Conservation (phyloP, 2,329 filamentous ascomycete species). For the Gaeumannomyces sp. region DNA sequence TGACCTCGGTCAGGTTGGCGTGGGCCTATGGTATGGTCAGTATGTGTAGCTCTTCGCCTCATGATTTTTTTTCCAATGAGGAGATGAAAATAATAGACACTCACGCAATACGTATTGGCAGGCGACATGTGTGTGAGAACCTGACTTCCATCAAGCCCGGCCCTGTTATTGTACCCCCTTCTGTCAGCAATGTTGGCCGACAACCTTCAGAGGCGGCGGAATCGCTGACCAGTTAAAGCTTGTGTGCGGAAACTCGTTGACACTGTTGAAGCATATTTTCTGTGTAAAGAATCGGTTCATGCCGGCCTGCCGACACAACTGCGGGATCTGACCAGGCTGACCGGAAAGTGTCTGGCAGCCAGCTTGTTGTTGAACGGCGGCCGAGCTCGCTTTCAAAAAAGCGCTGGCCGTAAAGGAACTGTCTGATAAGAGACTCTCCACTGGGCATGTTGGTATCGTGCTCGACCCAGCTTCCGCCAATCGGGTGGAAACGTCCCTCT, state of each 20-base stretch:
- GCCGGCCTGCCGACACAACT: constrained; percentile 58
- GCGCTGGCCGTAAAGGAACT: constrained; percentile 62
- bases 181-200: too few species aligned
- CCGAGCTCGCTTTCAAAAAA: constrained; percentile 64
- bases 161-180: constrained; percentile 20
- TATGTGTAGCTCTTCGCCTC: neutral
- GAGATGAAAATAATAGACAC: neutral
- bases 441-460: constrained; percentile 65
- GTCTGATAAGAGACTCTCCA: constrained; percentile 59
- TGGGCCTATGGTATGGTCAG: constrained; percentile 28
- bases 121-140: constrained; percentile 66
- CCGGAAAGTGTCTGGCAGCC: constrained; percentile 67
- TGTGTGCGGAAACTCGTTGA: constrained; percentile 66
- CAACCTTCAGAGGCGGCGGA: neutral
- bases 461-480: constrained; percentile 65
- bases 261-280: constrained; percentile 68
- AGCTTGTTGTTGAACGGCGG: constrained; percentile 57
- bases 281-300: constrained; percentile 66
- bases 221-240: constrained; percentile 55
- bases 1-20: constrained; percentile 60
- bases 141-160: constrained; percentile 60
- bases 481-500: constrained; percentile 59
- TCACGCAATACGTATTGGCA: constrained; percentile 56
- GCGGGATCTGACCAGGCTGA: constrained; percentile 61
- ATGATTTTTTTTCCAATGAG: neutral